Percentiles rank a stretch among this genome's conserved stretches.
These are phyloP conservation scores for Botrytis sinoallii DNA, from an alignment of 2,329 filamentous ascomycete species.

Conservation along the genomic window DNA sequence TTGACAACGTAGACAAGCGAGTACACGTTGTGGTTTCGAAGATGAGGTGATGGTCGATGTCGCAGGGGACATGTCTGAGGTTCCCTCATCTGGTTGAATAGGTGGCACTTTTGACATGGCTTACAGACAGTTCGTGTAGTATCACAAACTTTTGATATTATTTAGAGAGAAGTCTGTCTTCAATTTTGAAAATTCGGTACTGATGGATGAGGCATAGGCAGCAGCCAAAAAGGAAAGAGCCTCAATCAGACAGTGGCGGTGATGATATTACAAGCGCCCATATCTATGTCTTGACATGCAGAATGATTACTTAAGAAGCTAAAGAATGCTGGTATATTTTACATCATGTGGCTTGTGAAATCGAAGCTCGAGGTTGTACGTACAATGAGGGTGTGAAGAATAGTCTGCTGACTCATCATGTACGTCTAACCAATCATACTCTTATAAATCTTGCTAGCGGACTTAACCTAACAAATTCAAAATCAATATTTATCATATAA, in stretches of 20 bases:
- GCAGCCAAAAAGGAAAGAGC: not conserved
- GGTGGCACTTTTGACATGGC: not conserved
- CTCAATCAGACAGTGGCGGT: not conserved
- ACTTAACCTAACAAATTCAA: not conserved
- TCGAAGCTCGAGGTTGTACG: not conserved
- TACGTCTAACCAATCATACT: not conserved
- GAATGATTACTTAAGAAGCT: not conserved
- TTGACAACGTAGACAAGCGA: conserved; percentile 68
- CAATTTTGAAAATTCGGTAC: not conserved
- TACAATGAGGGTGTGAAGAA: not conserved
- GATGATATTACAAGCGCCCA: not conserved
- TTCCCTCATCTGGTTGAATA: not conserved
- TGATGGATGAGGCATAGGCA: not conserved
- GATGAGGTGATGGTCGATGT: not conserved
- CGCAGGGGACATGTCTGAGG: not conserved
- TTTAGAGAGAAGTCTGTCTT: not conserved
- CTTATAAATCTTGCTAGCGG: not conserved
- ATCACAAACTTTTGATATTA: not conserved
- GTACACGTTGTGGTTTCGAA: conserved; percentile 31
- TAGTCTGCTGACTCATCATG: not conserved
- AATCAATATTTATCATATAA: not conserved
- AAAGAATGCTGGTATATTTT: not conserved
- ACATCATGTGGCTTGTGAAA: not conserved
- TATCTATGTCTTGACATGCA: not conserved
- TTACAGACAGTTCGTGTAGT: too few relatives aligned